Evolutionary conservation across 2,329 filamentous ascomycete species (phyloP).

Genomic region (Cercospora zeae-maydis): DNA sequence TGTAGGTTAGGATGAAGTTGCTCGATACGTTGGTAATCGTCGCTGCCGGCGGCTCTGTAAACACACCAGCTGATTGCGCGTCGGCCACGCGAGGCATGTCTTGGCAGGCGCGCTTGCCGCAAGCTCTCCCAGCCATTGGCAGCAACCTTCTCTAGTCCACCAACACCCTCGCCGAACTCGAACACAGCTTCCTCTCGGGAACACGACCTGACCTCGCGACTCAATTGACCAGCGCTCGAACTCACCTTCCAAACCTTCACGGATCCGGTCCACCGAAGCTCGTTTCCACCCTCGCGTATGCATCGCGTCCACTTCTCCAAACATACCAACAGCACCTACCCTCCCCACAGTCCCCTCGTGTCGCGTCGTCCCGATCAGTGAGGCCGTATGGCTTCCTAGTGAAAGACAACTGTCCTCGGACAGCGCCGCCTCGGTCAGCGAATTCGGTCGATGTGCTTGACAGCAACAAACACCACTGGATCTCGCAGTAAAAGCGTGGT

Average conservation of each 20-base stretch:
- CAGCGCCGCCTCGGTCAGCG: conserved; percentile 22
- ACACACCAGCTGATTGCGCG: conserved; percentile 15
- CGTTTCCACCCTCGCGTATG: conserved; percentile 15
- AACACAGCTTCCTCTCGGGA: not conserved
- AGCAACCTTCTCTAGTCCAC: not conserved
- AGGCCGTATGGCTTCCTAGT: conserved; percentile 20
- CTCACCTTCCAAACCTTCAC: conserved; percentile 19
- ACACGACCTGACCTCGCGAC: conserved; percentile 16
- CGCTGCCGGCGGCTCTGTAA: not conserved
- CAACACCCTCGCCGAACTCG: conserved; percentile 5
- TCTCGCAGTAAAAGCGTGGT: conserved; percentile 28
- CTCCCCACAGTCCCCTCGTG: conserved; percentile 76
- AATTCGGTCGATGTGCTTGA: conserved; percentile 9
- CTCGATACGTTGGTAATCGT: not conserved
- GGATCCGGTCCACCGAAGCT: conserved; percentile 20
- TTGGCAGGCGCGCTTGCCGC: conserved; percentile 8
- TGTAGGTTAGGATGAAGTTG: not conserved
- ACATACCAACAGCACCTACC: conserved; percentile 59
- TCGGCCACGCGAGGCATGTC: conserved; percentile 3
- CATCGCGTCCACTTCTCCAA: conserved; percentile 40
- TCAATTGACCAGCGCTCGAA: conserved; percentile 12
- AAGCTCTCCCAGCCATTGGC: conserved; percentile 8
- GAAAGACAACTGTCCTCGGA: conserved; percentile 32
- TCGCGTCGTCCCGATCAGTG: conserved; percentile 66
- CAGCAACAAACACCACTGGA: conserved; percentile 3